Evolutionary conservation across 176 grass and related monocot species (phyloP), one percentile per base, ranked within the genome.

Genomic region (Oryza meridionalis): DNA sequence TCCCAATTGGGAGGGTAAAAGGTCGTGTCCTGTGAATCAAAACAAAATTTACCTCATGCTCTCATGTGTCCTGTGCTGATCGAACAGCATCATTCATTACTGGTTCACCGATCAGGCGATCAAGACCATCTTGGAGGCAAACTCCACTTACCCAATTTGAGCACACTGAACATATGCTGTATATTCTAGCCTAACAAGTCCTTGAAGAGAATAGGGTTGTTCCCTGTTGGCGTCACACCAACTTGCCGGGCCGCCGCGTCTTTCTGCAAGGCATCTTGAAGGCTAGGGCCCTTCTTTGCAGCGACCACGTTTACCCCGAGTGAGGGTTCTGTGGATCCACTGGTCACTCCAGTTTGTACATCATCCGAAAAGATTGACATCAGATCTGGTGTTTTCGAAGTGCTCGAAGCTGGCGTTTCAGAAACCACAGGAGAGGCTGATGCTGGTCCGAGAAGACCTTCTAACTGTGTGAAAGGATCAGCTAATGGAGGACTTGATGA

Each of bases 191-290:
- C 93, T 69, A 99, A 55, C 46, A 99, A 63, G 67, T 99, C 97
- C 72, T 92, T 94, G 84, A 99, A 99, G 55, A 99, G 88, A 85
- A 92, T 99, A 49, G 93, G 93, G 77, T 99, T 99, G 75, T 99
- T 92, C 42, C 88, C 88, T 26, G 97, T 90, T 22, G 90, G 97
- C 0, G 97, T 96, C 63, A 99, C 88, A 0, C 97, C 97, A 9
- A 99, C 97, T 73, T 99, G 97, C 8, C 93, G 81, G 58, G 97
- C 93, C 4, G 88, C 75, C 8, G 91, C 91, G 25, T 96, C 88
- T 78, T 96, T 99, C 59, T 99, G 97, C 70, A 99, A 80, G 27
- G 93, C 89, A 40, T 94, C 88, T 67, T 96, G 91, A 12, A 83
- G 77, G 77, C 88, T 99, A 31, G 79, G 88, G 32, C 97, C 97